Percentiles rank a stretch among this genome's conserved stretches.
phyloP scores from a whole-genome alignment of 768 basidiomycete genomes.

The Leccinellum albellum region DNA sequence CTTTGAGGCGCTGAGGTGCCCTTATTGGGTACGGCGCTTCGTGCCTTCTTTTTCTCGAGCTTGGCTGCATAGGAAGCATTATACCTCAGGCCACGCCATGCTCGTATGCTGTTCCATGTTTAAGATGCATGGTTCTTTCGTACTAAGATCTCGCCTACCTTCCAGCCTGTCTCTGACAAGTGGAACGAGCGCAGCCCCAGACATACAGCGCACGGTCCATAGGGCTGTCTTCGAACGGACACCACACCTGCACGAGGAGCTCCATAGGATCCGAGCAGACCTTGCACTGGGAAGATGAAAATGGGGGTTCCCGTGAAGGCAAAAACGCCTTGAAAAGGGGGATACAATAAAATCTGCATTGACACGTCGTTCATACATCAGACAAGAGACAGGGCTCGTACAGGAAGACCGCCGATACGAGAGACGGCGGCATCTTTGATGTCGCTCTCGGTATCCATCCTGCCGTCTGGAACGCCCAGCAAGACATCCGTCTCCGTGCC shows the following conservation, averaged over 20 bases:
- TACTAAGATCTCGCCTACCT: constrained; percentile 51
- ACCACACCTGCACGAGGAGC: constrained; percentile 84
- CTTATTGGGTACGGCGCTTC: constrained; percentile 38
- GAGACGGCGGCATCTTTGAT: constrained; percentile 77
- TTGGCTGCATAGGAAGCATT: constrained; percentile 76
- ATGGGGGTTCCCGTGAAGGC: constrained; percentile 55
- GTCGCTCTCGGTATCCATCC: constrained; percentile 54
- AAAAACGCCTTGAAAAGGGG: constrained; percentile 65
- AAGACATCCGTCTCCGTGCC: constrained; percentile 70
- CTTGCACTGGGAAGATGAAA: constrained; percentile 66
- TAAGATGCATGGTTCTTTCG: constrained; percentile 10
- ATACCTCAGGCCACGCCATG: constrained; percentile 71
- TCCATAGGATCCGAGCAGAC: constrained; percentile 73
- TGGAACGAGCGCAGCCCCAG: constrained; percentile 71
- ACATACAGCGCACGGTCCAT: constrained; percentile 84
- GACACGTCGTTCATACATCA: constrained; percentile 43
- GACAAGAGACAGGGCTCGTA: constrained; percentile 54
- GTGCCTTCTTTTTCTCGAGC: constrained; percentile 53
- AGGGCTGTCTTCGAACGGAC: constrained; percentile 80
- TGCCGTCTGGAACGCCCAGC: constrained; percentile 78
- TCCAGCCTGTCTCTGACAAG: constrained; percentile 73
- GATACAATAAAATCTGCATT: constrained; percentile 45
- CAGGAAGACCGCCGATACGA: constrained; percentile 86
- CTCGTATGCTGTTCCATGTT: constrained; percentile 56
- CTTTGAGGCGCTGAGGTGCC: constrained; percentile 30